Conservation (phyloP, 805 yeast genomes). For the Candida sanyiensis region DNA sequence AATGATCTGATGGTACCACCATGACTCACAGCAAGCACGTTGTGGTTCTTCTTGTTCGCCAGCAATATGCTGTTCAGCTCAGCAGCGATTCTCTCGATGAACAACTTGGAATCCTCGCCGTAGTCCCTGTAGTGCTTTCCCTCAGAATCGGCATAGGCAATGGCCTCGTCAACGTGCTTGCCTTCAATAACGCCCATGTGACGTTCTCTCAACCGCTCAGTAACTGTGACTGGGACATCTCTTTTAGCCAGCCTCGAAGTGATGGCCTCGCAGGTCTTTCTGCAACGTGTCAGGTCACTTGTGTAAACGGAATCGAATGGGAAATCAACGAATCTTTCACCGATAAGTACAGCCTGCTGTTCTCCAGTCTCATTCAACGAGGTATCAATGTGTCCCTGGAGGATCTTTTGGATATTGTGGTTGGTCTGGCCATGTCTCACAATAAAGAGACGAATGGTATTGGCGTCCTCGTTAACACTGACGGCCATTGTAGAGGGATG, state of each 20-base stretch:
- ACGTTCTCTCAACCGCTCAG: slow-evolving; percentile 55
- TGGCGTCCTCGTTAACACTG: slow-evolving; percentile 11
- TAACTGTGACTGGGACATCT: slow-evolving; percentile 29
- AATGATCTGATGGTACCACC: slow-evolving; percentile 75
- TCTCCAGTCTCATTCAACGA: slow-evolving; percentile 57
- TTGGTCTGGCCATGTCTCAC: slow-evolving; percentile 85
- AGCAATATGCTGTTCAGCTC: slow-evolving; percentile 43
- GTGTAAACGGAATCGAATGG: slow-evolving; percentile 31
- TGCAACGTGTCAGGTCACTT: slow-evolving; percentile 48
- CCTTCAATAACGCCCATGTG: slow-evolving; percentile 79
- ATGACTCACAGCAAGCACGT: slow-evolving; percentile 64
- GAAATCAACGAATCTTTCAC: slow-evolving; percentile 32
- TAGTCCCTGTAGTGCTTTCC: slow-evolving; percentile 52
- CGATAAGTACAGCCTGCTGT: slow-evolving; percentile 54
- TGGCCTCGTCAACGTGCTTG: slow-evolving; percentile 62
- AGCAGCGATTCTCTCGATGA: slow-evolving; percentile 42
- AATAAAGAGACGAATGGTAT: slow-evolving; percentile 45
- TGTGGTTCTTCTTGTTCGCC: slow-evolving; percentile 32
- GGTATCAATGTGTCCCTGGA: slow-evolving; percentile 76
- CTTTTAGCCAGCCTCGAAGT: slow-evolving; percentile 18
- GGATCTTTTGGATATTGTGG: slow-evolving; percentile 57
- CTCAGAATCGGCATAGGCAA: slow-evolving; percentile 40
- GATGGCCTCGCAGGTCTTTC: slow-evolving; percentile 49
- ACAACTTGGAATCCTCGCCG: slow-evolving; percentile 52
- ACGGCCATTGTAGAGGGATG: slow-evolving; percentile 3